Evolutionary conservation across 257 asterid genomes (phyloP), one percentile per base, ranked within the genome.

Genomic region (Handroanthus guayacan): DNA sequence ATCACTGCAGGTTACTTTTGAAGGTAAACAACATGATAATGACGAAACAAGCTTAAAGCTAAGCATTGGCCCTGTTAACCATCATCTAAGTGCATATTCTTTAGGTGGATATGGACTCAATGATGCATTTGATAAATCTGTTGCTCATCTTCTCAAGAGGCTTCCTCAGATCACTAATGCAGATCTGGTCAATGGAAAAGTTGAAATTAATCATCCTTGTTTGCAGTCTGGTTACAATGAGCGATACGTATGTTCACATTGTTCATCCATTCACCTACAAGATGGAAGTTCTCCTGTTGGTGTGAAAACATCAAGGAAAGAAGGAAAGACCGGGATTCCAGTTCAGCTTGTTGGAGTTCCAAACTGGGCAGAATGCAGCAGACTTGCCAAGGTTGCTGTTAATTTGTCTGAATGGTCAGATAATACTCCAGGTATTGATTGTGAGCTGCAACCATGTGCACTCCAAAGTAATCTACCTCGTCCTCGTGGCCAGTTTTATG

Each of bases 41-140:
- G 88, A 84, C 38, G 80, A 82, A 65, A 82, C 87, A 58, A 83
- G 90, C 72, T 80, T 89, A 78, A 79, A 84, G 75, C 84, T 89
- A 75, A 86, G 86, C 48, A 79, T 89, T 14, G 95, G 92, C 17
- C 75, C 86, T 9, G 89, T 84, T 79, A 84, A 76, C 56, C 89
- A 87, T 81, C 92, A 84, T 66, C 84, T 86, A 39, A 86, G 79
- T 84, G 95, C 92, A 73, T 89, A 87, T 82, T 89, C 95, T 43
- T 82, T 89, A 71, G 81, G 87, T 37, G 95, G 95, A 69, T 89
- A 87, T 65, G 95, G 95, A 37, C 84, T 89, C 60, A 89, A 89
- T 77, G 95, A 89, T 76, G 95, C 95, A 58, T 89, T 89, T 78
- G 95, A 86, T 82, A 89, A 83, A 84, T 87, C 95, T 16, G 90